Conservation (phyloP, 768 basidiomycete species). For the Collybiopsis confluens region DNA sequence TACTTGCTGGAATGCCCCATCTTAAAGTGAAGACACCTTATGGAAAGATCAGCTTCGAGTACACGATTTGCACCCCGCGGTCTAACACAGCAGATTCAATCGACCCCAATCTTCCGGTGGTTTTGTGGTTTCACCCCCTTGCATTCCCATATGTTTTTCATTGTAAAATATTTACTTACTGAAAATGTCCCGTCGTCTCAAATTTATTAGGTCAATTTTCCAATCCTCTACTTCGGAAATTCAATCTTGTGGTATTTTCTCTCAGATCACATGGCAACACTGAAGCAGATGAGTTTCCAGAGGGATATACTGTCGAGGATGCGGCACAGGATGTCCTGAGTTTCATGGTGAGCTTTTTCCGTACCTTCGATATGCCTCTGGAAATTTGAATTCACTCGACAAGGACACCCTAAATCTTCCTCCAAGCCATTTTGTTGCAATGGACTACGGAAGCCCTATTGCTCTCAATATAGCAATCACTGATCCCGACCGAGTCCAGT, state of each 20-base stretch:
- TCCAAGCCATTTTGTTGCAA: constrained; percentile 23
- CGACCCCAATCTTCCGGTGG: too few relatives aligned
- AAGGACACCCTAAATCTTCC: constrained; percentile 25
- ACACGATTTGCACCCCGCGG: too few relatives aligned
- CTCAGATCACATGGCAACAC: constrained; percentile 22
- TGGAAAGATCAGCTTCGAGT: too few relatives aligned
- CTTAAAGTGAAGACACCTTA: too few relatives aligned
- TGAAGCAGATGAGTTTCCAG: constrained; percentile 14
- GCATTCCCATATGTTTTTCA: too few relatives aligned
- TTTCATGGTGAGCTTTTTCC: constrained; percentile 20
- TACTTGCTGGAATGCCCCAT: too few relatives aligned
- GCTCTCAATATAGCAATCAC: constrained; percentile 20
- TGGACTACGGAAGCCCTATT: constrained; percentile 21
- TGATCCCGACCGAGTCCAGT: constrained; percentile 19
- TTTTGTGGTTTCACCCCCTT: too few relatives aligned
- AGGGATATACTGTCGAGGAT: constrained; percentile 17
- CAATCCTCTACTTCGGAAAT: constrained; percentile 22
- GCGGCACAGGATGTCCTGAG: constrained; percentile 23
- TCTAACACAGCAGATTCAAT: too few relatives aligned
- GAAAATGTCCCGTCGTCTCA: too few relatives aligned
- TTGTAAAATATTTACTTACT: too few relatives aligned
- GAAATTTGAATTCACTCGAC: background rate
- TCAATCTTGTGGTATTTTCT: constrained; percentile 29
- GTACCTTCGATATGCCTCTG: background rate
- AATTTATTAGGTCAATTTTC: constrained; percentile 36